Conservation (phyloP, 1,284 basidiomycete genomes). For the Laetiporus sulphureus region DNA sequence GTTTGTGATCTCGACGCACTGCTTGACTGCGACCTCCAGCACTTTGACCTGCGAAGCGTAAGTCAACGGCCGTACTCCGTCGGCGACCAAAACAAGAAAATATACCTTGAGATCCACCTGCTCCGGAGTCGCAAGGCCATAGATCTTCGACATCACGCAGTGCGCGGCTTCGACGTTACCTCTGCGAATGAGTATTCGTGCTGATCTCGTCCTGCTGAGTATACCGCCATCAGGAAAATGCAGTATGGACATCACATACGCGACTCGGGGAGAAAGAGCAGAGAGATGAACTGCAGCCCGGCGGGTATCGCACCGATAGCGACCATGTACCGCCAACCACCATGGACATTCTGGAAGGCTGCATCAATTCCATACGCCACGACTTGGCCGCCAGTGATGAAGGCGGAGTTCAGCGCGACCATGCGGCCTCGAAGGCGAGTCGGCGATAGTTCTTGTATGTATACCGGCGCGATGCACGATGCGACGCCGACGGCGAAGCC, state of each 20-base stretch:
- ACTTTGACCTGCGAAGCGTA: constrained; percentile 47
- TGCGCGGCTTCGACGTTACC: constrained; percentile 44
- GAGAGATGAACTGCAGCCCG: constrained; percentile 51
- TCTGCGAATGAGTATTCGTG: constrained; percentile 63
- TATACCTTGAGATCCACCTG: constrained; percentile 70
- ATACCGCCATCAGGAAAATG: no score
- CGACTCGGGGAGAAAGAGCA: constrained; percentile 72
- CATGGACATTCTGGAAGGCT: constrained; percentile 53
- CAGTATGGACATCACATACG: constrained; percentile 42
- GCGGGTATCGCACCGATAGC: constrained; percentile 68
- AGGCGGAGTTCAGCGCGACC: constrained; percentile 62
- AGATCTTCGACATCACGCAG: constrained; percentile 56
- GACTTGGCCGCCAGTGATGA: constrained; percentile 70
- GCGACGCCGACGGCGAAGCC: constrained; percentile 67
- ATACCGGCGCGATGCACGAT: constrained; percentile 73
- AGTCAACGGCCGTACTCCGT: no score
- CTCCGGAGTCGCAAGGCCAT: constrained; percentile 53
- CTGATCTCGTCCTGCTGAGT: no score
- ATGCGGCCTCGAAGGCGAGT: constrained; percentile 70
- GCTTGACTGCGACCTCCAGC: constrained; percentile 53
- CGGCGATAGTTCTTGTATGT: constrained; percentile 81
- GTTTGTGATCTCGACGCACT: constrained; percentile 56
- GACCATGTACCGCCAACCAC: constrained; percentile 85
- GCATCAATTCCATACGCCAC: constrained; percentile 75
- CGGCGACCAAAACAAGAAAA: no score